Percentiles rank a stretch among this genome's conserved stretches.
Conservation (phyloP, 2,329 filamentous ascomycete genomes). For the Calonectria ilicicola region DNA sequence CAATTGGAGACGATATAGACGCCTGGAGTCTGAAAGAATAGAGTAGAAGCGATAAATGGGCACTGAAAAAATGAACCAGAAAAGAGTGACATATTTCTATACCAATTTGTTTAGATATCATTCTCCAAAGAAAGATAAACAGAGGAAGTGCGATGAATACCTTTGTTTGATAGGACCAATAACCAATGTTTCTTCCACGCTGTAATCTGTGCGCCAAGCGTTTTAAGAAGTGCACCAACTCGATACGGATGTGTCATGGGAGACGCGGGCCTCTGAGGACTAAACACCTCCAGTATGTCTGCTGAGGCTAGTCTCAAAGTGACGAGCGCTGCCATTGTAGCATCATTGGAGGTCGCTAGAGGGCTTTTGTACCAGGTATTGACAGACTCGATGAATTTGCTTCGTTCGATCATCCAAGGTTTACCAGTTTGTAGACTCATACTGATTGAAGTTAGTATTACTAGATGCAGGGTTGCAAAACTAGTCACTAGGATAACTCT, state of each 20-base stretch:
- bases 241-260: conserved; percentile 26
- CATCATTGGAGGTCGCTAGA: conserved; percentile 47
- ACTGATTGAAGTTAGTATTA: conserved; percentile 30
- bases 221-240: conserved; percentile 37
- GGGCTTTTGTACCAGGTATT: conserved; percentile 48
- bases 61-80: conserved; percentile 52
- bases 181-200: conserved; percentile 38
- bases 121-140: too few relatives aligned
- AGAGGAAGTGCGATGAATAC: not conserved
- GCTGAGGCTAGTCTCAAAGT: conserved; percentile 50
- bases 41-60: conserved; percentile 51
- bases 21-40: conserved; percentile 51
- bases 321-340: conserved; percentile 50
- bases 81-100: conserved; percentile 47
- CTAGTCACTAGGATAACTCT: not conserved
- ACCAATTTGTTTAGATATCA: not conserved
- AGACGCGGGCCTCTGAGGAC: not conserved
- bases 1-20: conserved; percentile 38
- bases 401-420: conserved; percentile 55
- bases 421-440: conserved; percentile 55
- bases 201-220: conserved; percentile 38
- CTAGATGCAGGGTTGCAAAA: not conserved
- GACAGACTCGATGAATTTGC: conserved; percentile 48
- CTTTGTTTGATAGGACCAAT: conserved; percentile 9
- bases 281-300: conserved; percentile 41